These are phyloP conservation scores for Camelina hispida DNA, from an alignment of 345 rosid species.

Conservation along the genomic window DNA sequence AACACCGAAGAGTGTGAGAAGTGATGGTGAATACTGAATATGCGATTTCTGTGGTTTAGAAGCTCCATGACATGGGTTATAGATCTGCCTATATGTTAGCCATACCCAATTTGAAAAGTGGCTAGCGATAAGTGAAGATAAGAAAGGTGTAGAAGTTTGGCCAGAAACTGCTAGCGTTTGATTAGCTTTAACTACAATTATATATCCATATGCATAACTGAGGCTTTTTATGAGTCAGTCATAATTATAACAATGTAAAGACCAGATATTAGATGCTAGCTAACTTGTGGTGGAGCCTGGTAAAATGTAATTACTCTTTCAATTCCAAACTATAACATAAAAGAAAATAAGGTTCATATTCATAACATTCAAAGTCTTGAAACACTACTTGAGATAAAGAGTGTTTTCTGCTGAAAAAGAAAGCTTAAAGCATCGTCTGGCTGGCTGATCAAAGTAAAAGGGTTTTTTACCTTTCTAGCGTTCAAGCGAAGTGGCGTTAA, in stretches of 20 bases:
- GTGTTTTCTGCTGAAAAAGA: conserved; percentile 8
- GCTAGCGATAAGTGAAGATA: background rate
- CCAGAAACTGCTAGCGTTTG: background rate
- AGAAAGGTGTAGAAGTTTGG: conserved; percentile 1
- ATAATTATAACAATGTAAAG: background rate
- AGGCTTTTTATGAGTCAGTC: background rate
- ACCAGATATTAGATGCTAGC: background rate
- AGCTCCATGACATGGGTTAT: conserved; percentile 15
- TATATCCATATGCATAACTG: background rate
- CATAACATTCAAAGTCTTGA: conserved; percentile 8
- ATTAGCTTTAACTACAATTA: background rate
- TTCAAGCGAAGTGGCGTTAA: background rate
- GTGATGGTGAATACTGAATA: conserved; percentile 2
- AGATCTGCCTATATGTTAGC: conserved; percentile 8
- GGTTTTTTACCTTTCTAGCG: background rate
- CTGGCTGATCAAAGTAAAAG: conserved; percentile 16
- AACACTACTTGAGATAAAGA: background rate
- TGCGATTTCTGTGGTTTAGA: conserved; percentile 15
- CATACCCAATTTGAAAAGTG: background rate
- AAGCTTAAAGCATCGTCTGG: background rate
- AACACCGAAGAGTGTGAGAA: background rate
- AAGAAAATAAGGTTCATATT: background rate
- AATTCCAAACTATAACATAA: conserved; percentile 12
- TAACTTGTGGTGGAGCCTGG: background rate
- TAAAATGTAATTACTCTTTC: background rate